Evolutionary conservation across 202 grass and related monocot species (phyloP).

Genomic region (Dendrocalamus latiflorus): DNA sequence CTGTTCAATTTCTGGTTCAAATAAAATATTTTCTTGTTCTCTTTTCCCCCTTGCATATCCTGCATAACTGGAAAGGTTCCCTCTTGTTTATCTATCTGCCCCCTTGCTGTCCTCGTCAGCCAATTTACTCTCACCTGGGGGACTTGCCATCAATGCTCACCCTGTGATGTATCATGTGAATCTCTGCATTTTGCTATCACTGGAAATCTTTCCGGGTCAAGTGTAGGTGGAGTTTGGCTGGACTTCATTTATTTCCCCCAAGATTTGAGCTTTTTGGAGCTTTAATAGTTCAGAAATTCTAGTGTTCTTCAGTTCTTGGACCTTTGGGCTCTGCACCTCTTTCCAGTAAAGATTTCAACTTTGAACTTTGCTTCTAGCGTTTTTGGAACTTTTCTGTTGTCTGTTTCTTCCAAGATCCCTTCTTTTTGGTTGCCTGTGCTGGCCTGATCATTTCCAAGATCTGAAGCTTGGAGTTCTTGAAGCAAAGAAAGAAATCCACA

Average conservation of each 20-base stretch:
- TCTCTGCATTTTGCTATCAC: constrained; percentile 18
- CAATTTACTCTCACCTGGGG: constrained; percentile 31
- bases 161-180: constrained; percentile 28
- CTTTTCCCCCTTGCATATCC: constrained; percentile 14
- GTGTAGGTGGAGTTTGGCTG: constrained; percentile 21
- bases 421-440: not conserved
- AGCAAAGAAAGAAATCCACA: constrained; percentile 5
- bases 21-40: not conserved
- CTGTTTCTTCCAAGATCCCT: not conserved
- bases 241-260: constrained; percentile 44
- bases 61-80: not conserved
- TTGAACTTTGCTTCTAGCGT: constrained; percentile 11
- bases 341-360: constrained; percentile 1
- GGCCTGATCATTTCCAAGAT: constrained; percentile 30
- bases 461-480: constrained; percentile 25
- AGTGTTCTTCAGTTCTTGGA: not conserved
- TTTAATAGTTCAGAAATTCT: not conserved
- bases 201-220: constrained; percentile 27
- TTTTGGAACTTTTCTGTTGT: constrained; percentile 6
- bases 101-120: constrained; percentile 15
- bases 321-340: not conserved
- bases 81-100: constrained; percentile 15
- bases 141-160: constrained; percentile 27
- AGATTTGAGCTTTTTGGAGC: constrained; percentile 29
- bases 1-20: not conserved